These are phyloP conservation scores for Heritiera fomes DNA, from an alignment of 345 rosid genomes.

Conservation along the genomic window DNA sequence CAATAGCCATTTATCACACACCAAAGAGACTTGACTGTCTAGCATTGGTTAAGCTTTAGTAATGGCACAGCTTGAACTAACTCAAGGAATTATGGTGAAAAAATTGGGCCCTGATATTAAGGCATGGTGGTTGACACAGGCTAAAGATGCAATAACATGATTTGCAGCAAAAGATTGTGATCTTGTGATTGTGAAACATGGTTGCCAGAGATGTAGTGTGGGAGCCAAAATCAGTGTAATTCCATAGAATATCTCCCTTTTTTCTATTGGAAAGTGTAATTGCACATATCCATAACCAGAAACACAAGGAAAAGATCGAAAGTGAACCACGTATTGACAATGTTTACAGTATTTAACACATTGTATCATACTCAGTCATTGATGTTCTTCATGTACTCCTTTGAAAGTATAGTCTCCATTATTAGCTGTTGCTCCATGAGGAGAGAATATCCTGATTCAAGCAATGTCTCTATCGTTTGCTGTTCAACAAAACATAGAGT, in stretches of 20 bases:
- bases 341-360: background rate
- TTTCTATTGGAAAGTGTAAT: background rate
- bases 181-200: background rate
- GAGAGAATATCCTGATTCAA: constrained; percentile 88
- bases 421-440: constrained; percentile 72
- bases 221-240: background rate
- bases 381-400: constrained; percentile 87
- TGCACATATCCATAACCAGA: background rate
- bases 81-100: background rate
- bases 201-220: background rate
- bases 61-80: background rate
- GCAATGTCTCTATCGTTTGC: constrained; percentile 94
- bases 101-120: background rate
- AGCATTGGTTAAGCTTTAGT: background rate
- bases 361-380: constrained; percentile 40
- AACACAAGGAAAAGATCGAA: background rate
- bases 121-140: background rate
- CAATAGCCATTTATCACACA: background rate
- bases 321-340: background rate
- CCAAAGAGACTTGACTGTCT: background rate
- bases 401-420: constrained; percentile 77
- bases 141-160: background rate
- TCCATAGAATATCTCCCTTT: background rate
- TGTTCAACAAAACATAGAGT: constrained; percentile 34
- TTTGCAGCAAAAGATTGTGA: background rate